Evolutionary conservation across 352 stramenopile genomes (phyloP), one percentile per base, ranked within the genome.

Genomic region (Elongisporangium senticosum): DNA sequence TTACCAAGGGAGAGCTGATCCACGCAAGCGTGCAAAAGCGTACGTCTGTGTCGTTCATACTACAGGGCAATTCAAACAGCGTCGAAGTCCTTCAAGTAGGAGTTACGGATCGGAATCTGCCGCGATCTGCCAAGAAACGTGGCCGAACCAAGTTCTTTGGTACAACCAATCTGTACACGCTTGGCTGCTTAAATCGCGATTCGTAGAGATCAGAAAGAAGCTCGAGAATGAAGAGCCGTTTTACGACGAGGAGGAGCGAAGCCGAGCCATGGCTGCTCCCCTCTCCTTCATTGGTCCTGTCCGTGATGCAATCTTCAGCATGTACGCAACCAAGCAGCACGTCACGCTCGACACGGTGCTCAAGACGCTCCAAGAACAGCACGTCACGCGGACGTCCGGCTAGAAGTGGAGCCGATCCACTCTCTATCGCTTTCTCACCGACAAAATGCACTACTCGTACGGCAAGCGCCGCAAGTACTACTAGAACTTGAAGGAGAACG

Each of bases 111-210:
- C 24, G 24, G 7, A 33, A 33, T 33, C 24, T 33, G 24, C 24
- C 24, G 24, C 24, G 24, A 33, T 33, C 24, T 33, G 24, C 24
- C 24, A 33, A 33, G 24, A 7, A 33, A 33, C 24, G 24, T 7
- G 24, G 24, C 3, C 4, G 24, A 33, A 7, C 24, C 4, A 33
- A 7, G 7, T 33, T 33, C 7, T 7, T 33, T 33, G 24, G 24
- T 33, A 33, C 24, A 7, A 7, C 24, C 24, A 33, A 33, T 7
- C 24, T 33, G 15, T 78, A 98, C n/a, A n/a, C n/a, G n/a, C n/a
- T n/a, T n/a, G n/a, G n/a, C n/a, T n/a, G n/a, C n/a, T n/a, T n/a
- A n/a, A n/a, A n/a, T n/a, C n/a, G n/a, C n/a, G n/a, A n/a, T n/a
- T n/a, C n/a, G n/a, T n/a, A n/a, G n/a, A n/a, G n/a, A n/a, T n/a